Evolutionary conservation across 257 asterid genomes (phyloP), one percentile per base, ranked within the genome.

Genomic region (Perilla frutescens): DNA sequence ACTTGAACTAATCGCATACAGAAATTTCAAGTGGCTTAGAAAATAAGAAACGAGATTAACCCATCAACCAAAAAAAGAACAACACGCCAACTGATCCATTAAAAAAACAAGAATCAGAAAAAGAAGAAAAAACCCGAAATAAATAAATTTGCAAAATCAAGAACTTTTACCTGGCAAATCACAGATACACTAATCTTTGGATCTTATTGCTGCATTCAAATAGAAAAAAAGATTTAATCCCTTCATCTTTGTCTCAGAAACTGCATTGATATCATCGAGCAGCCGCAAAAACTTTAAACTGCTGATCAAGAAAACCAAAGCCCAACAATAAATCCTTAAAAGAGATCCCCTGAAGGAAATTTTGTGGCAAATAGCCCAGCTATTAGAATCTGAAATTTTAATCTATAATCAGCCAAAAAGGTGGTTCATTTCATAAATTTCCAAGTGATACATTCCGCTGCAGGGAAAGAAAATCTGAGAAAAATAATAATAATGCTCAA

Each of bases 131-230:
- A 12, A 0, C 54, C 7, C 0, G 37, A 71, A 39, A 53, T 0
- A 26, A 71, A 76, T 3, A 8, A 68, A 67, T 70, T 68, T 6
- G 54, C 5, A 68, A 45, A 7, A 13, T 56, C 62, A 51, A 43
- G 29, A 53, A 26, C 62, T 14, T 7, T 69, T 70, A 88, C 91
- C 92, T 78, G 78, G 53, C 11, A 26, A 76, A 79, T 75, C 43
- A 45, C 68, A 68, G 57, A 37, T 29, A 29, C 62, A 32, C 48
- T 53, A 76, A 79, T 70, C 84, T 65, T 80, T 81, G 88, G 94
- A 91, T 89, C 96, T 85, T 77, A 83, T 54, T 61, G 58, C 76
- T 69, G 81, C 87, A 76, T 81, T 78, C 62, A 85, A 73, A 84
- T 76, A 73, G 47, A 49, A 49, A 43, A 53, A 64, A 49, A 44